Conservation (phyloP, 257 asterid species). For the Verbena officinalis region DNA sequence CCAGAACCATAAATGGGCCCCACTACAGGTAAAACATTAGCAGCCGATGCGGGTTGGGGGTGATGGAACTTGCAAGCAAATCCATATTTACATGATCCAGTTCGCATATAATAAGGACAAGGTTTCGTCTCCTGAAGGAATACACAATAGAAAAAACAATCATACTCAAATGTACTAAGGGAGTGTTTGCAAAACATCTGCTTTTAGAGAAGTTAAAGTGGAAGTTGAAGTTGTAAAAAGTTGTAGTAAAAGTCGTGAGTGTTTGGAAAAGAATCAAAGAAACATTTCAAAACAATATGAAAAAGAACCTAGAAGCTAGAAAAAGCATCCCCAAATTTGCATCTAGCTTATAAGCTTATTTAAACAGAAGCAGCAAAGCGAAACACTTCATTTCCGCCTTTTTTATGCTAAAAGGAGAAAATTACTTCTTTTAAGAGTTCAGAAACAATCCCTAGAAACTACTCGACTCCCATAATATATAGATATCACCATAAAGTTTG, state of each 20-base stretch:
- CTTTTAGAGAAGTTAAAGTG: too few relatives aligned
- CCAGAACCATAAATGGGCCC: slow-evolving; percentile 47
- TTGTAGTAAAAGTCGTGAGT: too few relatives aligned
- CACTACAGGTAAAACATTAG: slow-evolving; percentile 46
- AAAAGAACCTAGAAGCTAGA: too few relatives aligned
- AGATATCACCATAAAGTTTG: not conserved
- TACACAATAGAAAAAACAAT: slow-evolving; percentile 12
- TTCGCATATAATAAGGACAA: slow-evolving; percentile 65
- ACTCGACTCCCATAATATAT: not conserved
- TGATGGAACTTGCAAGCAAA: slow-evolving; percentile 68
- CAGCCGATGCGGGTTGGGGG: slow-evolving; percentile 57
- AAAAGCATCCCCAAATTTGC: too few relatives aligned
- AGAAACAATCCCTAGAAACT: too few relatives aligned
- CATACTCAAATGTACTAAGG: slow-evolving; percentile 22
- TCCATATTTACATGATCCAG: slow-evolving; percentile 71
- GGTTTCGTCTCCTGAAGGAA: slow-evolving; percentile 52
- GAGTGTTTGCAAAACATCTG: not conserved
- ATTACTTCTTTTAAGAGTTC: too few relatives aligned
- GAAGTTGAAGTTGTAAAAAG: too few relatives aligned
- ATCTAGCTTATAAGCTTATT: too few relatives aligned
- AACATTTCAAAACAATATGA: too few relatives aligned
- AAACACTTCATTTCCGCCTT: not conserved
- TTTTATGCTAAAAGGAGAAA: too few relatives aligned
- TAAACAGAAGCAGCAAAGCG: not conserved
- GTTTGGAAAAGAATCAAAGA: too few relatives aligned